Evolutionary conservation across 108 stramenopile genomes (phyloP), one percentile per base, ranked within the genome.

Genomic region (Cyclotella atomus): DNA sequence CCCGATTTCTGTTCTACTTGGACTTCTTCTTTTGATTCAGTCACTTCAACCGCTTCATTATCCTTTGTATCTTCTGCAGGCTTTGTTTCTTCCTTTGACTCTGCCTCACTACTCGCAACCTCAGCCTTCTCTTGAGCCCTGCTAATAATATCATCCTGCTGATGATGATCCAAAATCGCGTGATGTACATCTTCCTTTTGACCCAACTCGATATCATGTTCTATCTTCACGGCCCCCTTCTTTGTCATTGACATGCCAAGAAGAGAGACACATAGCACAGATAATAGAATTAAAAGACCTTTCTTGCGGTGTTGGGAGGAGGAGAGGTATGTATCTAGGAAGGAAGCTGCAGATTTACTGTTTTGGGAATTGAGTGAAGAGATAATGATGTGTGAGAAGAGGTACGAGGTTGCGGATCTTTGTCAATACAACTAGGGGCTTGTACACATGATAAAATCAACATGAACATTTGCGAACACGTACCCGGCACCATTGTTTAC

Each of bases 231-330:
- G 1, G 70, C 77, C n/a, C 56, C 27, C 0, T 44, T 33, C 30
- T 78, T 78, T 23, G 43, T 65, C 27, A 57, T 20, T 4, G 64
- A 21, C 63, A 71, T 71, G n/a, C 49, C 55, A 10, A 71, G 46
- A 9, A 78, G 35, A 7, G 70, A 69, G 4, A 71, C 57, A 21
- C 65, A 43, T 21, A 78, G 14, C 17, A 63, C 60, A 24, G 62
- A 43, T 27, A 71, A 27, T 10, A 78, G 61, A 12, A 71, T 19
- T 4, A 78, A 20, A 6, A 71, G 38, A 33, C 63, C 61, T 32
- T 71, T 78, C 38, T 78, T 78, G 44, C 73, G 73, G 19, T 46
- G 35, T 3, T 17, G 52, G 0, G 49, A 16, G 5, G 66, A 61
- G 21, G 60, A 61, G 16, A 61, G 60, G 20, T 61, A 24, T 1